Evolutionary conservation across 2,329 filamentous ascomycete species (phyloP), one percentile per base, ranked within the genome.

Genomic region (Orbilia javanica): DNA sequence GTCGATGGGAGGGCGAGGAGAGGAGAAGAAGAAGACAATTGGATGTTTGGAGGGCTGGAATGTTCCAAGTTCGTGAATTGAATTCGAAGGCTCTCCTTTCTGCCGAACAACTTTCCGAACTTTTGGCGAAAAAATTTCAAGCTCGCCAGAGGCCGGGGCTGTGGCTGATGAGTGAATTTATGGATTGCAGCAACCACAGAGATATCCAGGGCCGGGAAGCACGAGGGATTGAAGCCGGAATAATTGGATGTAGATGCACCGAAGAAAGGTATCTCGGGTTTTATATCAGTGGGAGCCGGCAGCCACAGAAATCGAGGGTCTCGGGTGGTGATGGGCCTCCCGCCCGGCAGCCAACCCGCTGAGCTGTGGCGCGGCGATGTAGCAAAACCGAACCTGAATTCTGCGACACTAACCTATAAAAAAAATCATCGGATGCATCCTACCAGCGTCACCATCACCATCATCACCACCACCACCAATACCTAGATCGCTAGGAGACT

Each of bases 81-180:
- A 60, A 42, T 39, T 42, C 64, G 29, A 60, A 29, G 27, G 46
- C 36, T 67, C 73, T 77, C 73, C 73, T 77, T 77, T 77, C 65
- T 77, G 60, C 73, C 66, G 73, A 77, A 55, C 55, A n/a, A 15
- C 34, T 50, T 75, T 69, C 71, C 71, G 73, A 77, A 66, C 52
- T 66, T 66, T 73, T 66, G 69, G 69, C 69, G 66, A 70, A 70
- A 70, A 52, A 77, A 77, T 77, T 77, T 70, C 60, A 50, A 63
- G 72, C 65, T 57, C 57, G 72, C 72, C 72, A 64, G 48, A 48
- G 34, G n/a, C n/a, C n/a, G n/a, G n/a, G 34, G 39, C 57, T 77
- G 73, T 77, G 73, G 73, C 73, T 77, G 66, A 65, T 77, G 73
- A 48, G 73, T 60, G 73, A 77, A 70, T 77, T 77, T 48, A 36